phyloP scores from a whole-genome alignment of 1,284 basidiomycete genomes.

The Phellinidium pouzarii region DNA sequence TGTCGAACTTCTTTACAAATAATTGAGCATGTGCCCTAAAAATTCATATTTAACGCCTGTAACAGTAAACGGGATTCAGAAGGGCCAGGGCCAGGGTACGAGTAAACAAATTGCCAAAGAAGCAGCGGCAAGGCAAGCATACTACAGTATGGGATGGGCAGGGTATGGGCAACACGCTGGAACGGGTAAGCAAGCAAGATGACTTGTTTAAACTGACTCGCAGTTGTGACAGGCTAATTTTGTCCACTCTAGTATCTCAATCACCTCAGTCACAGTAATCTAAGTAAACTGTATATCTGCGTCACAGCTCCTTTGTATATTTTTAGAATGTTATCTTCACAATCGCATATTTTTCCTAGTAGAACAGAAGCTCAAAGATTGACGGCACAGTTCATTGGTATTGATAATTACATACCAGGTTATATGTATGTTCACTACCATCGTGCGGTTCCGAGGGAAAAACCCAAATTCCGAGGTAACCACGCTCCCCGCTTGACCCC shows the following conservation, averaged over 20 bases:
- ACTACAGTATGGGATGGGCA: slow-evolving; percentile 17
- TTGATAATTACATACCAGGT: too few relatives aligned
- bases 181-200: neutral
- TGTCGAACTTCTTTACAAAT: neutral
- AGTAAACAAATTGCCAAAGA: slow-evolving; percentile 25
- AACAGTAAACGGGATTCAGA: slow-evolving; percentile 22
- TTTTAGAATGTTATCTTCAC: neutral
- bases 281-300: neutral
- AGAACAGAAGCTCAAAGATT: neutral
- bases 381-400: neutral
- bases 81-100: slow-evolving; percentile 20
- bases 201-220: neutral
- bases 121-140: slow-evolving; percentile 23
- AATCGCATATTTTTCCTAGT: neutral
- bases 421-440: too few relatives aligned
- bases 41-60: neutral
- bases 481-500: too few relatives aligned
- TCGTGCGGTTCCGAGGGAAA: too few relatives aligned
- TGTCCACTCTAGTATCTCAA: neutral
- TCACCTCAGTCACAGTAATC: neutral
- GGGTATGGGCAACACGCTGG: slow-evolving; percentile 1
- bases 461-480: too few relatives aligned
- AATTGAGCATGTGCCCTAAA: neutral
- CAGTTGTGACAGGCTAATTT: neutral
- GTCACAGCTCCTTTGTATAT: too few relatives aligned